Evolutionary conservation across 140 eudicot species (phyloP).

Genomic region (Ambrosia hybrid): DNA sequence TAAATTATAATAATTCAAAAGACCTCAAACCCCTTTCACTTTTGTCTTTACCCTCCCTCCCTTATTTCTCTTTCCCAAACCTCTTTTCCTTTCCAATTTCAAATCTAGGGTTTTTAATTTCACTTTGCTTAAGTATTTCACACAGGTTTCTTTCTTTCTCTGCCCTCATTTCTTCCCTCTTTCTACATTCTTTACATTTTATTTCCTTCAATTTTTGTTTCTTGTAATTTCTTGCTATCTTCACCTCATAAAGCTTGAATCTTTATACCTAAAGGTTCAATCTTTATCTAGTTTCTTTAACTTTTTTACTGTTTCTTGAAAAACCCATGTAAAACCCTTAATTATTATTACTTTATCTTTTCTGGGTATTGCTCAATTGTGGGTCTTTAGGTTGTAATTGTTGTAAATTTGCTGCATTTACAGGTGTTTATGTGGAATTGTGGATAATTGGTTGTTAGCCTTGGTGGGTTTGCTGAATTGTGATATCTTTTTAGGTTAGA

Average conservation of each 20-base stretch:
- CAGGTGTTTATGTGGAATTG: slow-evolving; percentile 3
- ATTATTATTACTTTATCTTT: slow-evolving; percentile 3
- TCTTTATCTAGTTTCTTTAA: slow-evolving; percentile 18
- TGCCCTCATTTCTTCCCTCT: slow-evolving; percentile 25
- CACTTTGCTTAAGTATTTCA: slow-evolving; percentile 18
- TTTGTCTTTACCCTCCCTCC: slow-evolving; percentile 56
- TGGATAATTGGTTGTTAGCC: slow-evolving; percentile 8
- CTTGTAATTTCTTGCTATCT: neutral
- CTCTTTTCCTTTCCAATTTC: slow-evolving; percentile 35
- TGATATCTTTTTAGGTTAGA: slow-evolving; percentile 33
- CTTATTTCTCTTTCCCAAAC: slow-evolving; percentile 37
- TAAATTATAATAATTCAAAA: slow-evolving; percentile 36
- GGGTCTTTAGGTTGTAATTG: slow-evolving; percentile 31
- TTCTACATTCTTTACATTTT: slow-evolving; percentile 40
- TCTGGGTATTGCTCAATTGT: slow-evolving; percentile 37
- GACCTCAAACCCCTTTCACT: slow-evolving; percentile 48
- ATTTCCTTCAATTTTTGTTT: slow-evolving; percentile 11
- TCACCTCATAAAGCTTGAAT: slow-evolving; percentile 26
- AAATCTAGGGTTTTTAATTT: slow-evolving; percentile 83
- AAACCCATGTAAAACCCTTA: slow-evolving; percentile 58
- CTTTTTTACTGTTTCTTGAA: slow-evolving; percentile 27
- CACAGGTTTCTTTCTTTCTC: slow-evolving; percentile 21
- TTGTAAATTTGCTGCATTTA: neutral
- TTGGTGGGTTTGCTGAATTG: slow-evolving; percentile 40
- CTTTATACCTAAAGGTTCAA: slow-evolving; percentile 20